phyloP scores from a whole-genome alignment of 116 monocot genomes.

The Zostera marina region DNA sequence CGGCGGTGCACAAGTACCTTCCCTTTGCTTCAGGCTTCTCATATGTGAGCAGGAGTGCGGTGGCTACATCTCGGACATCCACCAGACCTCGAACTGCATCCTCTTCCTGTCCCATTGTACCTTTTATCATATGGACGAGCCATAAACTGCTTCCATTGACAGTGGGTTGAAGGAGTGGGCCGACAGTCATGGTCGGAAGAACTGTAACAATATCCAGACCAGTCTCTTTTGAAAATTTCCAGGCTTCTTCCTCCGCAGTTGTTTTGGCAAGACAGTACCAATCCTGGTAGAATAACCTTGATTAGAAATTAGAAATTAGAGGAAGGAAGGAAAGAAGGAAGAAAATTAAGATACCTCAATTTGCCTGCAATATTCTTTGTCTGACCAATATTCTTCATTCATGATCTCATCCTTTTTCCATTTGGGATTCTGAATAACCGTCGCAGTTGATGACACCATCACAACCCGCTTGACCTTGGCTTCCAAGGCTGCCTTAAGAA shows the following conservation, averaged over 20 bases:
- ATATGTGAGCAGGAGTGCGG: conserved; percentile 23
- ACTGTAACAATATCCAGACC: conserved; percentile 45
- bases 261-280: conserved; percentile 69
- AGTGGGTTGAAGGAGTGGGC: conserved; percentile 43
- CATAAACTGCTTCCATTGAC: conserved; percentile 45
- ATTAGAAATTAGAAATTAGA: too few species aligned
- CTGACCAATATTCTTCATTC: conserved; percentile 61
- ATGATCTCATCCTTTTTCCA: conserved; percentile 30
- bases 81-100: not conserved
- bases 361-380: conserved; percentile 18
- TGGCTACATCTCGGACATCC: conserved; percentile 37
- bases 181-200: conserved; percentile 31
- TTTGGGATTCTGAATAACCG: conserved; percentile 19
- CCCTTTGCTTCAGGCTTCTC: conserved; percentile 25
- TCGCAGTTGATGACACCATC: conserved; percentile 35
- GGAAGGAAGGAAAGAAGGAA: too few species aligned
- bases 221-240: conserved; percentile 23
- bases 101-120: not conserved
- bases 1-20: conserved; percentile 24
- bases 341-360: conserved; percentile 3
- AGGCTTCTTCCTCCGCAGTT: conserved; percentile 41
- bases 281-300: too few species aligned
- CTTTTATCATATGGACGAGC: conserved; percentile 15
- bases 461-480: conserved; percentile 38
- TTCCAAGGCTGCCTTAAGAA: conserved; percentile 41